These are phyloP conservation scores for Phytopythium mirpurense DNA, from an alignment of 352 stramenopile genomes.

Conservation along the genomic window DNA sequence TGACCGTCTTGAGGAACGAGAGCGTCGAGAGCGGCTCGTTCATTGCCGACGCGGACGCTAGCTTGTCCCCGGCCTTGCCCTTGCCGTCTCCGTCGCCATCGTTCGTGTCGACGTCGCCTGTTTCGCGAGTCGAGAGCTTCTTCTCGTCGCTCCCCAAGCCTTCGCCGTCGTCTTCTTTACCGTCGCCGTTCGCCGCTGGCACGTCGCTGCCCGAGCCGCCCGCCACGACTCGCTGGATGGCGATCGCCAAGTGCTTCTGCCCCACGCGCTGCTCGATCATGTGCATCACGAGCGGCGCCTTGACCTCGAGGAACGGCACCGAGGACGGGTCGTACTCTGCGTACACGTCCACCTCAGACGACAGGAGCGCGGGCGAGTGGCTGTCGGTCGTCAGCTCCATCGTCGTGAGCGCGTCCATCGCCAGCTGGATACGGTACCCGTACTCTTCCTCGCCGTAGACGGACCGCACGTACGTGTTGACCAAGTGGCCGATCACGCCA, in stretches of 20 bases:
- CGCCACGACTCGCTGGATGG: conserved; percentile 73
- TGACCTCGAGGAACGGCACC: conserved; percentile 74
- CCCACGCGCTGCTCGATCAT: conserved; percentile 86
- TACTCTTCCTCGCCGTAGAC: conserved; percentile 84
- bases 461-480: conserved; percentile 77
- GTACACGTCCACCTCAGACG: conserved; percentile 79
- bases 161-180: conserved; percentile 20
- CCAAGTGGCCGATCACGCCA: conserved; percentile 71
- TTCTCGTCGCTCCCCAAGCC: conserved; percentile 17
- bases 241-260: conserved; percentile 63
- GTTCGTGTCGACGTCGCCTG: conserved; percentile 35
- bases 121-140: conserved; percentile 14
- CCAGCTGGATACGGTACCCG: conserved; percentile 79
- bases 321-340: conserved; percentile 74
- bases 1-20: conserved; percentile 78
- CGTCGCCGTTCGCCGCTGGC: conserved; percentile 15
- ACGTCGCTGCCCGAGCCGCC: conserved; percentile 24
- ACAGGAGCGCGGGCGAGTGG: conserved; percentile 55
- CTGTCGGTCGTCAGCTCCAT: conserved; percentile 77
- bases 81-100: conserved; percentile 12
- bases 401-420: conserved; percentile 79
- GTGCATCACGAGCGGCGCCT: conserved; percentile 76
- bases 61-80: conserved; percentile 8
- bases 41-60: conserved; percentile 10
- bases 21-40: conserved; percentile 66